Conservation (phyloP, 768 basidiomycete genomes). For the Termitomyces sp. region DNA sequence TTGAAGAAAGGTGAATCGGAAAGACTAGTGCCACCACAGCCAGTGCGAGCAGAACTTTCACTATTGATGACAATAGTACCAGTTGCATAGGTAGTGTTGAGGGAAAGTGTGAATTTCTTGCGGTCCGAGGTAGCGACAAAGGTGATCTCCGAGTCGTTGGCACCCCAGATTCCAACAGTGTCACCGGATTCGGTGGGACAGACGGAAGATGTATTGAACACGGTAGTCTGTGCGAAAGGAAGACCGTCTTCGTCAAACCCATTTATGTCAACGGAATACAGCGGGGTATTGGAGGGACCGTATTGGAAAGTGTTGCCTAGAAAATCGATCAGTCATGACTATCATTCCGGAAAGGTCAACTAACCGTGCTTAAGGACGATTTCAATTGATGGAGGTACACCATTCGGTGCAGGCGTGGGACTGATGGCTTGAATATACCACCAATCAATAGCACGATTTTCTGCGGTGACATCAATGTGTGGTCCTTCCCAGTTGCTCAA, state of each 20-base stretch:
- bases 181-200: neutral
- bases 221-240: conserved; percentile 6
- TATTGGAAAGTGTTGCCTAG: conserved; percentile 13
- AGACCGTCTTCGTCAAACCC: conserved; percentile 11
- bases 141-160: conserved; percentile 5
- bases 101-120: conserved; percentile 1
- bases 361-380: conserved; percentile 13
- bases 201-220: conserved; percentile 10
- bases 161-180: conserved; percentile 9
- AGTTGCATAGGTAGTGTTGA: conserved; percentile 7
- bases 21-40: conserved; percentile 5
- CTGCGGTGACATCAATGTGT: conserved; percentile 9
- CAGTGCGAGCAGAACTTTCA: conserved; percentile 9
- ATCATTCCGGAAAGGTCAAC: neutral
- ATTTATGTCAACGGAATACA: conserved; percentile 10
- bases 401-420: conserved; percentile 9
- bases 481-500: conserved; percentile 11
- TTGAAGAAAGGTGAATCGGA: conserved; percentile 12
- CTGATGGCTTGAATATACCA: conserved; percentile 13
- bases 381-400: conserved; percentile 13
- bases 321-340: neutral
- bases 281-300: conserved; percentile 7
- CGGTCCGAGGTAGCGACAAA: conserved; percentile 1
- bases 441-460: conserved; percentile 13
- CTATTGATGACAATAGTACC: conserved; percentile 7